Evolutionary conservation across 768 basidiomycete species (phyloP), one percentile per base, ranked within the genome.

Genomic region (Strobilomyces confusus): DNA sequence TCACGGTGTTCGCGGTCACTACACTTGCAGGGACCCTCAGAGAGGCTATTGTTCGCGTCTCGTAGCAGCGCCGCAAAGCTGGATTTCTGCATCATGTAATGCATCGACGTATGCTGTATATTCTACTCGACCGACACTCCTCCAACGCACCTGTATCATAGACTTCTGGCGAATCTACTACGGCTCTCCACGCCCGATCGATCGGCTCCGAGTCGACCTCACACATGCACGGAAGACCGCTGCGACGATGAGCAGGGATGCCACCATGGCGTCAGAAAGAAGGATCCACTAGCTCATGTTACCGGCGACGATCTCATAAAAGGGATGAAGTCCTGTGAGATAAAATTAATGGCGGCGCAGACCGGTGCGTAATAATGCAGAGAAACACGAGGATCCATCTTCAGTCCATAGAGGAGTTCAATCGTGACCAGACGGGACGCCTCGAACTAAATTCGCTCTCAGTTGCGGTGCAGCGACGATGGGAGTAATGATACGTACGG

Each of bases 381-480:
- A 7, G 94, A 97, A 20, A 93, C 90, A 7, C 98, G 81, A 0
- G 95, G 95, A 65, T 97, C 93, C 95, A 98, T 98, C 74, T 97
- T 97, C 64, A 97, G 75, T 33, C 94, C 94, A 65, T 97, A 92
- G 0, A 98, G 83, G 48, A 95, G 83, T 69, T 98, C 90, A 56
- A 98, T 98, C 84, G 95, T 93, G 22, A 98, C 93, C 13, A 98
- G 81, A 37, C 95, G 88, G 19, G 89, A 88, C 1, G 92, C 88
- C 72, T 99, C 95, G 66, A 98, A 98, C 84, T 89, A 64, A 43
- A 48, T 43, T 4, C 25, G 23, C 52, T 36, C 26, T 67, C 17
- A 57, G 19, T 47, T 8, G 8, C 13, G 17, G 34, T 2, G 12
- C 4, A 38, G 15, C 6, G 14, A 22, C 19, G 25, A 37, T 2